Base-by-base conservation (phyloP, 257 asterid species). In the Misopates orontium region DNA sequence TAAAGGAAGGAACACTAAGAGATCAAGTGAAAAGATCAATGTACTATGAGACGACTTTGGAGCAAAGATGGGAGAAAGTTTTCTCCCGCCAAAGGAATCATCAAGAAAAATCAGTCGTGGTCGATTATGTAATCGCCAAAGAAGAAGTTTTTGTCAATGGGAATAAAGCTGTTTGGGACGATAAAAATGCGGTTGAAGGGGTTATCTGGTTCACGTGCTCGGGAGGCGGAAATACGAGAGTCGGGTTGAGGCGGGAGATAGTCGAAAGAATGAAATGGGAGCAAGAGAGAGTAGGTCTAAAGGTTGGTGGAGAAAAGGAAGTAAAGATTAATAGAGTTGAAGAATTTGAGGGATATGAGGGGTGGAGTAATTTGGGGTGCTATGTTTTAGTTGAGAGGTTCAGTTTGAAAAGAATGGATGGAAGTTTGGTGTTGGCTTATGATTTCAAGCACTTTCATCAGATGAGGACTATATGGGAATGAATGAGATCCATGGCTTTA, bases 361-460 rank as follows among this genome's bases (percentile, higher is more conserved):
- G 1, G 8, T 83, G 87, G 87, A 78, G 13, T 18, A 82, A 67
- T 32, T 71, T 81, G 31, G 82, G 84, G 20, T 81, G 80, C 36
- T 84, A 79, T 77, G 82, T 77, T 10, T 78, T 89, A 75, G 86
- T 89, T 62, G 92, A 86, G 76, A 86, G 83, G 56, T 86, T 83
- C 65, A 78, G 70, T 42, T 39, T 86, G 47, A 84, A 53, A 52
- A 81, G 87, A 69, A 79, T 81, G 82, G 85, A 83, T 79, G 87
- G 72, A 18, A 86, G 77, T 59, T 40, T 76, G 74, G 75, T 70
- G 0, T 23, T 86, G 78, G 60, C 73, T 14, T 83, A 60, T 66
- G 85, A 79, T 60, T 83, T 84, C 62, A 80, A 70, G 52, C 92
- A 86, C 60, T 54, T 61, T 25, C 68, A 83, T 62, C 75, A 72